These are phyloP conservation scores for Pseudozyma pruni DNA, from an alignment of 1,284 basidiomycete species.

Conservation along the genomic window DNA sequence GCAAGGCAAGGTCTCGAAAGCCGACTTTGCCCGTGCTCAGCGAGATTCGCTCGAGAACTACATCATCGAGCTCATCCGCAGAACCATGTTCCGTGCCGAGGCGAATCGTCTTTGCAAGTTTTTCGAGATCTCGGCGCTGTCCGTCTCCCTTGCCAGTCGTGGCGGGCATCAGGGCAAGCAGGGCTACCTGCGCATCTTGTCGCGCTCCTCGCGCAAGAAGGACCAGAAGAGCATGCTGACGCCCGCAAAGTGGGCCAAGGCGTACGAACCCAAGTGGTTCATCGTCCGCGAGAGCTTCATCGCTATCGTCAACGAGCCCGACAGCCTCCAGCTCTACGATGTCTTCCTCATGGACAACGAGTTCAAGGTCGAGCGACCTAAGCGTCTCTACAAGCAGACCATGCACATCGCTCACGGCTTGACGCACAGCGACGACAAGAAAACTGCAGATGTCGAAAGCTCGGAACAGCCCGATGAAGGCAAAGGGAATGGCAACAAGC, in stretches of 20 bases:
- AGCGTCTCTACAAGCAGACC: conserved; percentile 68
- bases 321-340: conserved; percentile 79
- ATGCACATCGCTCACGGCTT: conserved; percentile 57
- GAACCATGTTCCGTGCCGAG: conserved; percentile 93
- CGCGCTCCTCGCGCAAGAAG: conserved; percentile 69
- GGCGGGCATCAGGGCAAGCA: conserved; percentile 84
- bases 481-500: conserved; percentile 14
- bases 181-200: conserved; percentile 77
- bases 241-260: conserved; percentile 74
- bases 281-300: conserved; percentile 92
- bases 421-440: conserved; percentile 49
- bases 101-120: conserved; percentile 93
- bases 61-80: conserved; percentile 80
- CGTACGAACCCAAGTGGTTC: conserved; percentile 86
- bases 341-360: conserved; percentile 92
- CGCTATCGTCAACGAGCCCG: conserved; percentile 85
- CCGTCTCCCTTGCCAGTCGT: conserved; percentile 81
- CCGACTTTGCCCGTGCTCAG: conserved; percentile 81
- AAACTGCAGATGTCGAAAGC: conserved; percentile 19
- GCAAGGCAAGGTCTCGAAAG: conserved; percentile 69
- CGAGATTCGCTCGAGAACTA: conserved; percentile 87
- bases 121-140: conserved; percentile 91
- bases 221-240: conserved; percentile 69
- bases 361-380: conserved; percentile 80
- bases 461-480: conserved; percentile 39